Conservation (phyloP, 139 green algal species). For the Picochlorum sp. region DNA sequence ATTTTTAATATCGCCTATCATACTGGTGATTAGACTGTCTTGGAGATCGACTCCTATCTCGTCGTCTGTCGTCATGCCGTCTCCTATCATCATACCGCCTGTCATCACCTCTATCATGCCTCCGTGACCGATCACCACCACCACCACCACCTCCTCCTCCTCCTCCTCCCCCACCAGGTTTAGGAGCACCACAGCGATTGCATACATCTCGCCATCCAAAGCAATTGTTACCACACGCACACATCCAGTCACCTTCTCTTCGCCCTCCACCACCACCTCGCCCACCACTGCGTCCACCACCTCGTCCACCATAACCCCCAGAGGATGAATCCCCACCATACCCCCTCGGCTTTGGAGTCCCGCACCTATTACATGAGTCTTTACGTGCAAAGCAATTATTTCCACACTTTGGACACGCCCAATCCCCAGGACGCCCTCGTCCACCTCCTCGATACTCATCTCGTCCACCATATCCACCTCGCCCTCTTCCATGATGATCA, state of each 20-base stretch:
- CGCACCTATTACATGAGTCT: conserved; percentile 66
- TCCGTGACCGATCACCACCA: neutral
- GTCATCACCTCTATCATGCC: neutral
- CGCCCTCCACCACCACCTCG: neutral
- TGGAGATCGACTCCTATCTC: conserved; percentile 4
- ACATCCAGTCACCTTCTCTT: conserved; percentile 61
- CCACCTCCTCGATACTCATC: neutral
- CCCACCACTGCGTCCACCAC: conserved; percentile 5
- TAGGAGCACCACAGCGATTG: conserved; percentile 61
- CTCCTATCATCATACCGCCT: neutral
- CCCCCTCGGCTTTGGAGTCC: conserved; percentile 35
- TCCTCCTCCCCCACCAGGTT: conserved; percentile 23
- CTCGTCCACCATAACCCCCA: conserved; percentile 10
- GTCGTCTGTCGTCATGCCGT: neutral
- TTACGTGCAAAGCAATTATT: conserved; percentile 75
- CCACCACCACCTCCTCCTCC: too few species aligned
- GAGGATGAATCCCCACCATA: neutral
- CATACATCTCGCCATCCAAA: conserved; percentile 58
- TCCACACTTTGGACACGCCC: conserved; percentile 66
- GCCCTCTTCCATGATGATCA: neutral
- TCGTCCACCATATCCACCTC: conserved; percentile 14
- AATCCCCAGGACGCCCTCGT: conserved; percentile 47
- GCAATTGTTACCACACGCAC: conserved; percentile 75
- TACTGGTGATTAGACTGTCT: neutral
- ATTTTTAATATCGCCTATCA: neutral